Base-by-base conservation (phyloP, 2,329 filamentous ascomycete genomes). In the Alternaria arborescens region DNA sequence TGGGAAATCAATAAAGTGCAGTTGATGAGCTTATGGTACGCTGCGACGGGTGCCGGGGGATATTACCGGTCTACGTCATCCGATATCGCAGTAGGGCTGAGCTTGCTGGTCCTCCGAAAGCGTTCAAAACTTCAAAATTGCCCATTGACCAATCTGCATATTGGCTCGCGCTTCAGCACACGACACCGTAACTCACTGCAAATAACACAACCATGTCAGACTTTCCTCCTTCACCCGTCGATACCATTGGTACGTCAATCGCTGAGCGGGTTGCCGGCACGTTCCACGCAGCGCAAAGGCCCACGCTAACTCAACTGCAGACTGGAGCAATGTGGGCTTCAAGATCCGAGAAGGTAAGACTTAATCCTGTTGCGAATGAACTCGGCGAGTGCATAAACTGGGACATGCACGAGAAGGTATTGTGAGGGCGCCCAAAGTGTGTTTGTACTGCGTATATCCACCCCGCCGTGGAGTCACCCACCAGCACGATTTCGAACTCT, bases 271-370 rank as follows among this genome's bases (percentile, higher is more conserved):
- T n/a, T 20, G 11, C 20, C 32, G 38, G 24, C 41, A 43, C 46
- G 55, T 51, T 18, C 18, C 24, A 38, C 36, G 20, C 26, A 14
- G 28, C 38, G 28, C 28, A 44, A 46, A 52, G 18, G 42, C 14
- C 24, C 14, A 38, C 18, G 60, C 65, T 69, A 43, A 71, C 57
- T 55, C 36, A 43, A 38, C 52, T 12, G 22, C 65, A 88, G 93
- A 98, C 85, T 98, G 94, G 94, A 88, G 86, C 78, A 91, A 97
- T 74, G 88, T 98, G 67, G 94, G 94, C 76, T 98, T 98, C 86
- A 89, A 89, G 75, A 90, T 97, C 70, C 91, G 93, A 69, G 93
- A 97, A 86, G 92, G 92, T 92, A 80, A 71, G 82, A 8, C 43
- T 7, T 34, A 18, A 48, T 40, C 28, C 43, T 46, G 34, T 26